These are phyloP conservation scores for Alloteropsis angusta DNA, from an alignment of 202 grass and related monocot genomes.

Conservation along the genomic window DNA sequence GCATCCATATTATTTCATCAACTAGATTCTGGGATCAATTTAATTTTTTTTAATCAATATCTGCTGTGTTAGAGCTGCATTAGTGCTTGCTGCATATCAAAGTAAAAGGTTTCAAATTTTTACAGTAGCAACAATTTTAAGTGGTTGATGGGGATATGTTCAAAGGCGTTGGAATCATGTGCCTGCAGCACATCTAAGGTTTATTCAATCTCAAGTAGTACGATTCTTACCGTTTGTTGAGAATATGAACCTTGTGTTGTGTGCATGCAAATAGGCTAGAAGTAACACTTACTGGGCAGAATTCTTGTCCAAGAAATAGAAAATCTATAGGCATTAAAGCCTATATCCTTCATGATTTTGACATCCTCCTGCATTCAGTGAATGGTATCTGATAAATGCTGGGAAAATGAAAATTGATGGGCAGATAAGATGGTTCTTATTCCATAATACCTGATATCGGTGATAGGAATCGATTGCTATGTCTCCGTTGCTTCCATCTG, in stretches of 20 bases:
- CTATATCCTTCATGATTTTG: slow-evolving; percentile 57
- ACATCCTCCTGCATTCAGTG: slow-evolving; percentile 58
- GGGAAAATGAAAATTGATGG: background rate
- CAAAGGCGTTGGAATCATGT: background rate
- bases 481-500: slow-evolving; percentile 61
- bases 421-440: background rate
- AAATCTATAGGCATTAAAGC: slow-evolving; percentile 64
- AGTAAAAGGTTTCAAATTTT: background rate
- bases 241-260: background rate
- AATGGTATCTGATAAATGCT: slow-evolving; percentile 1
- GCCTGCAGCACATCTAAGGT: background rate
- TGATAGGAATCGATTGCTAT: slow-evolving; percentile 66
- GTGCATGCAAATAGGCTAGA: background rate
- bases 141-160: slow-evolving; percentile 1
- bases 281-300: slow-evolving; percentile 54
- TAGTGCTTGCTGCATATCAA: background rate
- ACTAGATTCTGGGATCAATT: background rate
- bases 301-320: slow-evolving; percentile 79
- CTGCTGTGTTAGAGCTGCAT: background rate
- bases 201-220: background rate
- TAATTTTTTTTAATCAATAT: background rate
- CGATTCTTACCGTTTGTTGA: slow-evolving; percentile 2
- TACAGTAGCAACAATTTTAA: background rate
- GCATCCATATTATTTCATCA: slow-evolving; percentile 20
- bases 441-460: slow-evolving; percentile 45